phyloP scores from a whole-genome alignment of 805 yeast genomes.

The Wickerhamomyces bovis region DNA sequence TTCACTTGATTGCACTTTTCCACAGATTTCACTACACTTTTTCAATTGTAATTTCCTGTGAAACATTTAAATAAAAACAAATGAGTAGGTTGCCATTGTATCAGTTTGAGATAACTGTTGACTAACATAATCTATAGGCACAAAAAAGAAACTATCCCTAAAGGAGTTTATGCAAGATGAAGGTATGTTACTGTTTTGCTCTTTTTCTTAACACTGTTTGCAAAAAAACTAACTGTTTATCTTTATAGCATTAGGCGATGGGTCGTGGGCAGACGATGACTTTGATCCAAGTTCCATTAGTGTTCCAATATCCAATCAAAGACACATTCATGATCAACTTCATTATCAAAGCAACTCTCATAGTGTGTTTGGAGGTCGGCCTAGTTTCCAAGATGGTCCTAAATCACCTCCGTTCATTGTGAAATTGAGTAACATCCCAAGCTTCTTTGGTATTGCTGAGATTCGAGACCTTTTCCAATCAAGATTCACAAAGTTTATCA shows the following conservation, averaged over 20 bases:
- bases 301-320: slow-evolving; percentile 30
- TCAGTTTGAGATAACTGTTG: not conserved
- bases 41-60: too few species aligned
- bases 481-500: slow-evolving; percentile 50
- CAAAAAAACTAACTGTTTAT: not conserved
- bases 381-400: slow-evolving; percentile 2
- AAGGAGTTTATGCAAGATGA: slow-evolving; percentile 21
- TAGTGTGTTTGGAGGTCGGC: not conserved
- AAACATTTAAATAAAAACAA: not conserved
- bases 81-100: not conserved
- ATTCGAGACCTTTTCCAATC: slow-evolving; percentile 58
- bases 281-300: slow-evolving; percentile 58
- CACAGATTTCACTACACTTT: too few species aligned
- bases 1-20: not conserved
- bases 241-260: slow-evolving; percentile 30
- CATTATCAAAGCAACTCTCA: slow-evolving; percentile 7
- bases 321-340: slow-evolving; percentile 7
- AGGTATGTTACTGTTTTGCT: slow-evolving; percentile 9
- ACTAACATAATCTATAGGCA: not conserved
- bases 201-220: not conserved
- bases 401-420: slow-evolving; percentile 55
- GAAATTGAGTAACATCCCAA: slow-evolving; percentile 56
- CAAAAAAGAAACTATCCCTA: slow-evolving; percentile 16
- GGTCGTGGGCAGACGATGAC: slow-evolving; percentile 69
- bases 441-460: slow-evolving; percentile 42